phyloP scores from a whole-genome alignment of 2,329 filamentous ascomycete species.

The Neospermospora avenae region DNA sequence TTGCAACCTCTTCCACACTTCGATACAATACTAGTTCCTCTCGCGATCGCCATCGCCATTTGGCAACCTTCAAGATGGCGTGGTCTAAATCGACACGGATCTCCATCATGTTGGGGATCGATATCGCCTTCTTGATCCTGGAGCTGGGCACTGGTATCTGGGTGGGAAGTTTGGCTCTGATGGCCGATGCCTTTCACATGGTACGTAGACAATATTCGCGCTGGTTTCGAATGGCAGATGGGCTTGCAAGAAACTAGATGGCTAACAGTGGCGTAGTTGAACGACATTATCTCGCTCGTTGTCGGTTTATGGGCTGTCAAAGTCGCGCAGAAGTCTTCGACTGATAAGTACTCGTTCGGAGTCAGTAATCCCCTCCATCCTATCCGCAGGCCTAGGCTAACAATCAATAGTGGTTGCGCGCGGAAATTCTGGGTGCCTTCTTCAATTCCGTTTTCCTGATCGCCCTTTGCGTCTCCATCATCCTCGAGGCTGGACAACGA shows the following conservation, averaged over 20 bases:
- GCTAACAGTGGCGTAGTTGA: constrained; percentile 57
- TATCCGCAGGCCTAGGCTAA: constrained; percentile 22
- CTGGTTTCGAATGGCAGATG: background rate
- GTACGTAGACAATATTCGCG: constrained; percentile 42
- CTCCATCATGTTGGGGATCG: constrained; percentile 86
- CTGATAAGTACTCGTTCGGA: constrained; percentile 93
- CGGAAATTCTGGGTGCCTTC: constrained; percentile 92
- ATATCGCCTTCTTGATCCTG: constrained; percentile 83
- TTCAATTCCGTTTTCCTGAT: constrained; percentile 98
- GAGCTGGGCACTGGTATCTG: constrained; percentile 83
- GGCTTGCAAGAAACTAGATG: background rate
- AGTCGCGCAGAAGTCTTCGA: constrained; percentile 78
- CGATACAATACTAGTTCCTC: background rate
- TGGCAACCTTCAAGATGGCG: constrained; percentile 54
- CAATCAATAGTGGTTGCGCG: constrained; percentile 76
- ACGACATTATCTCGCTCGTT: constrained; percentile 91
- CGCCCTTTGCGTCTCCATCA: constrained; percentile 91
- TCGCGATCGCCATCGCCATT: background rate
- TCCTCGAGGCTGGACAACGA: constrained; percentile 89
- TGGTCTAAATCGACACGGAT: constrained; percentile 94
- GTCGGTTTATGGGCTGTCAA: constrained; percentile 96
- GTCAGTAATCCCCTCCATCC: constrained; percentile 48
- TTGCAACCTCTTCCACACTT: background rate
- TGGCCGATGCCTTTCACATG: constrained; percentile 99
- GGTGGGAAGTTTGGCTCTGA: constrained; percentile 86